These are phyloP conservation scores for Ilex asprella DNA, from an alignment of 257 asterid genomes.

Conservation along the genomic window DNA sequence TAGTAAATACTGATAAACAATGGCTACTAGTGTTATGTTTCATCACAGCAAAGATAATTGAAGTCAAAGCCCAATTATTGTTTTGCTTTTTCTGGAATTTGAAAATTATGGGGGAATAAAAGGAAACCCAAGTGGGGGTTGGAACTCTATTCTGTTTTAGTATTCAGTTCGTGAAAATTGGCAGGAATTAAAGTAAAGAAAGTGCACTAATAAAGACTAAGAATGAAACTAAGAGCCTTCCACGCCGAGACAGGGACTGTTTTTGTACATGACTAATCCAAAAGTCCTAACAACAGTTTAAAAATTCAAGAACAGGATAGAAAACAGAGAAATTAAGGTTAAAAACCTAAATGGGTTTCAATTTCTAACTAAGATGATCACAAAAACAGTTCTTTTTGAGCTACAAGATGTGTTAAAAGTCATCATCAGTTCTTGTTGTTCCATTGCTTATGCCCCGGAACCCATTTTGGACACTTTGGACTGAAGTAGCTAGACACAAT, in stretches of 20 bases:
- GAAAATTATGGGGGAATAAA: conserved; percentile 1
- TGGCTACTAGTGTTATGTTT: no score
- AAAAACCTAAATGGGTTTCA: conserved; percentile 35
- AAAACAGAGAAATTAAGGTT: conserved; percentile 36
- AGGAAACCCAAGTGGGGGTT: conserved; percentile 18
- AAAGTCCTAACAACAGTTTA: conserved; percentile 33
- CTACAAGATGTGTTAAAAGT: not conserved
- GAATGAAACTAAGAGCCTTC: conserved; percentile 8
- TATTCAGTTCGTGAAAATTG: conserved; percentile 37
- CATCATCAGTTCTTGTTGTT: conserved; percentile 28
- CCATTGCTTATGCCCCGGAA: conserved; percentile 71
- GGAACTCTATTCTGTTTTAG: conserved; percentile 15
- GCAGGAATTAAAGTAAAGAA: conserved; percentile 23
- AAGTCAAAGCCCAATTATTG: no score
- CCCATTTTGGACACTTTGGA: conserved; percentile 84
- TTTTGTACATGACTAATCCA: conserved; percentile 45
- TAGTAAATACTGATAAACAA: no score
- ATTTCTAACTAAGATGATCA: conserved; percentile 37
- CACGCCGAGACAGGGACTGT: conserved; percentile 19
- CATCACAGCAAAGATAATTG: no score
- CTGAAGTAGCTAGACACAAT: conserved; percentile 53
- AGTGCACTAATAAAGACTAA: not conserved
- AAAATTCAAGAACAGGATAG: conserved; percentile 14
- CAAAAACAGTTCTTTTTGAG: conserved; percentile 25
- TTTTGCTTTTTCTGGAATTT: conserved; percentile 23